Evolutionary conservation across 495 filamentous ascomycete species (phyloP).

Genomic region (Tetracladium marchalianum): DNA sequence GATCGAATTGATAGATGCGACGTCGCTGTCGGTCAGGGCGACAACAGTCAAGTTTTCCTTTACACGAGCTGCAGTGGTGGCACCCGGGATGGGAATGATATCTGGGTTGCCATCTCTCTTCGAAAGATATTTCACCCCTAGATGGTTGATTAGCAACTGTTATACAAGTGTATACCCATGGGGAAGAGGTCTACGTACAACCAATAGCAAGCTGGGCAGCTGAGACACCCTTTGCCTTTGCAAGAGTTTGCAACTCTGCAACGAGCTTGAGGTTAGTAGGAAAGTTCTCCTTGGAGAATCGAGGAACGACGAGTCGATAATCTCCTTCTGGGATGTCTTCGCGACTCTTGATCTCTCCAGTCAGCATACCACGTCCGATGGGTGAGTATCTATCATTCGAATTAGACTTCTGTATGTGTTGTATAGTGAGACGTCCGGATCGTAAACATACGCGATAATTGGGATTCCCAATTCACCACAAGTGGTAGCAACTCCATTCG

Average conservation of each 20-base stretch:
- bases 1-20: conserved; percentile 38
- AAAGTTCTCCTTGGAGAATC: conserved; percentile 41
- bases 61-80: conserved; percentile 37
- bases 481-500: conserved; percentile 35
- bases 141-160: no score
- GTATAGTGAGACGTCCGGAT: background rate
- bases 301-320: conserved; percentile 31
- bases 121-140: conserved; percentile 10
- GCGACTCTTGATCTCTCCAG: conserved; percentile 31
- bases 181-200: conserved; percentile 35
- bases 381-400: background rate
- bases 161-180: conserved; percentile 19
- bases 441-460: conserved; percentile 41
- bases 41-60: conserved; percentile 39
- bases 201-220: conserved; percentile 51
- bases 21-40: conserved; percentile 35
- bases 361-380: conserved; percentile 49
- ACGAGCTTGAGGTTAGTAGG: conserved; percentile 39
- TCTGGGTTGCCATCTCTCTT: conserved; percentile 47
- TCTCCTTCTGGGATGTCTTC: conserved; percentile 37
- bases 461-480: conserved; percentile 53
- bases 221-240: conserved; percentile 36
- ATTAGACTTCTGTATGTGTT: no score
- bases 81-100: conserved; percentile 80
- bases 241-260: conserved; percentile 30